phyloP scores from a whole-genome alignment of 768 basidiomycete species.

The Grammothele lineata region DNA sequence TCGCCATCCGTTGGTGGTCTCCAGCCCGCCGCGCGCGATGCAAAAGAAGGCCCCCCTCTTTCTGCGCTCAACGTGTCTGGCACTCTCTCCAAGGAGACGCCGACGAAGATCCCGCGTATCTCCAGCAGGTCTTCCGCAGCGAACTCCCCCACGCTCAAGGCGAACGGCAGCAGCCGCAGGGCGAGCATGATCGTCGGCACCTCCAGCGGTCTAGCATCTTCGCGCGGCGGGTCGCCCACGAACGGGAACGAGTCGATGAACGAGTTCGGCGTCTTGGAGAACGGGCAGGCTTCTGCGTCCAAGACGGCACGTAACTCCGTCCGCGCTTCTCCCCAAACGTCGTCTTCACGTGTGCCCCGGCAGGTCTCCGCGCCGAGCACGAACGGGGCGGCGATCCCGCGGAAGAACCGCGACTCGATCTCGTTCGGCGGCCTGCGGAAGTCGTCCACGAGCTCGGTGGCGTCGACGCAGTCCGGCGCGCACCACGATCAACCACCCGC shows the following conservation, averaged over 20 bases:
- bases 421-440: slow-evolving; percentile 73
- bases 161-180: slow-evolving; percentile 49
- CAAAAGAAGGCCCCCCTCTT: slow-evolving; percentile 53
- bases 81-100: slow-evolving; percentile 71
- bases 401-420: slow-evolving; percentile 79
- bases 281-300: slow-evolving; percentile 43
- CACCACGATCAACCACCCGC: slow-evolving; percentile 24
- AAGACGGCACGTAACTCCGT: slow-evolving; percentile 54
- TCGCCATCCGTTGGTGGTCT: slow-evolving; percentile 82
- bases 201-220: slow-evolving; percentile 37
- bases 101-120: slow-evolving; percentile 90
- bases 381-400: slow-evolving; percentile 43
- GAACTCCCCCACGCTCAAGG: slow-evolving; percentile 65
- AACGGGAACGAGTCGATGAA: slow-evolving; percentile 43
- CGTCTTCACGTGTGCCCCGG: slow-evolving; percentile 56
- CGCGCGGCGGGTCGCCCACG: slow-evolving; percentile 63
- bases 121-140: slow-evolving; percentile 78
- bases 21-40: slow-evolving; percentile 48
- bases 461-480: slow-evolving; percentile 55
- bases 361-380: slow-evolving; percentile 50
- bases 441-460: slow-evolving; percentile 77
- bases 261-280: slow-evolving; percentile 82
- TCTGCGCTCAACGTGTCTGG: slow-evolving; percentile 48
- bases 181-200: slow-evolving; percentile 57
- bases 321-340: slow-evolving; percentile 58